These are phyloP conservation scores for Neonectria sp. DNA, from an alignment of 2,329 filamentous ascomycete species.

Conservation along the genomic window DNA sequence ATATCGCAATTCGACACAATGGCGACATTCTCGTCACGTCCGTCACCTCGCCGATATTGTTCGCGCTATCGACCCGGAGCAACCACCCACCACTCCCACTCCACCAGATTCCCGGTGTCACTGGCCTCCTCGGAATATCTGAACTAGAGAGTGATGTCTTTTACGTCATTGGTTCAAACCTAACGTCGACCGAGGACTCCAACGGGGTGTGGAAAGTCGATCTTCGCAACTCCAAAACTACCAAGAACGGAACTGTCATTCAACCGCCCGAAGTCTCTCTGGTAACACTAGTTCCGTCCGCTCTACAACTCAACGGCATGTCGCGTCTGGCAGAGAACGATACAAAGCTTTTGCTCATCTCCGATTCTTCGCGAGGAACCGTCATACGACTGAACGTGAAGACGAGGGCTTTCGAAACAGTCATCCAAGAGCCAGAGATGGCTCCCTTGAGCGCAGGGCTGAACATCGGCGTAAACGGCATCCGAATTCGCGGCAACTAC, in stretches of 20 bases:
- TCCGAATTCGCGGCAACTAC: no score
- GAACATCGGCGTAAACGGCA: no score
- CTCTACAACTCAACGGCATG: background rate
- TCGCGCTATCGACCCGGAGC: background rate
- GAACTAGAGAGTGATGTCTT: background rate
- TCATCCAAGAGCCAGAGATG: no score
- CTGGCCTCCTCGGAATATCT: background rate
- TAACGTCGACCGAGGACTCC: background rate
- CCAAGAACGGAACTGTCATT: background rate
- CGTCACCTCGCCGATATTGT: background rate
- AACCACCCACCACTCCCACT: background rate
- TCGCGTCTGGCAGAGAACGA: background rate
- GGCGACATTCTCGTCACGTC: background rate
- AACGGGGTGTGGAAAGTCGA: background rate
- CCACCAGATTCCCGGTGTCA: background rate
- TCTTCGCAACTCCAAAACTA: background rate
- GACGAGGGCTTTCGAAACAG: no score
- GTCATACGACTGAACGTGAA: no score
- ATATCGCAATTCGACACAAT: background rate
- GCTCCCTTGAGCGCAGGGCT: no score
- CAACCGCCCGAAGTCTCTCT: background rate
- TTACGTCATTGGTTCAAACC: background rate
- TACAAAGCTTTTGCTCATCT: background rate
- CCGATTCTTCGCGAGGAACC: no score
- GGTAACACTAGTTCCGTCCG: background rate